These are phyloP conservation scores for Collybia nuda DNA, from an alignment of 768 basidiomycete species.

Conservation along the genomic window DNA sequence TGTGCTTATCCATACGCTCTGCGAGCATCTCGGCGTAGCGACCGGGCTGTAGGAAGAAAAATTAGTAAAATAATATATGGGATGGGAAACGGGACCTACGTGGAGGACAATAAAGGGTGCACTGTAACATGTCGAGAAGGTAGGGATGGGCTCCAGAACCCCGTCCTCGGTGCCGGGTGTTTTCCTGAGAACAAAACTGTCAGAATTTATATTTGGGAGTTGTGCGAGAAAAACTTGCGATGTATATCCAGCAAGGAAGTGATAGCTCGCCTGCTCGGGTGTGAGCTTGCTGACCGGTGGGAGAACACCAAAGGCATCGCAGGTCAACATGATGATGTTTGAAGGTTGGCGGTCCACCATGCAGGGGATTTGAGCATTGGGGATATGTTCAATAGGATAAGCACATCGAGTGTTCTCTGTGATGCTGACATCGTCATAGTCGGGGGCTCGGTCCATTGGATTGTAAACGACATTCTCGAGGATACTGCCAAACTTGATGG, in stretches of 20 bases:
- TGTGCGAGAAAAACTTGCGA: constrained; percentile 49
- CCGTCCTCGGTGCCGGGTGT: constrained; percentile 99
- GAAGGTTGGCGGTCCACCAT: constrained; percentile 82
- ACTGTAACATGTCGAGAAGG: constrained; percentile 98
- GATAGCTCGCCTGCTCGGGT: constrained; percentile 95
- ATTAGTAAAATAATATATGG: not conserved
- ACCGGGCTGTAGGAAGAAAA: constrained; percentile 54
- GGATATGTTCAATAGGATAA: constrained; percentile 97
- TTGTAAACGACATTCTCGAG: constrained; percentile 99
- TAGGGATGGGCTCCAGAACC: constrained; percentile 96
- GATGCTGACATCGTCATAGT: constrained; percentile 95
- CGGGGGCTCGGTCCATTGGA: constrained; percentile 75
- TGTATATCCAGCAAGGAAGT: constrained; percentile 96
- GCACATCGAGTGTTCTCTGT: constrained; percentile 99
- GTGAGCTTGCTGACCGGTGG: constrained; percentile 93
- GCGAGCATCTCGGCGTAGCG: constrained; percentile 98
- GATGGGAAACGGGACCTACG: constrained; percentile 37
- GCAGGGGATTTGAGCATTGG: constrained; percentile 94
- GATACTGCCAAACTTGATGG: constrained; percentile 93
- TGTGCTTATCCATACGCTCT: constrained; percentile 84
- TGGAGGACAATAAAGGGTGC: constrained; percentile 99
- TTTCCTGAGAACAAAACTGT: constrained; percentile 53
- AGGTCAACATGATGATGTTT: constrained; percentile 96
- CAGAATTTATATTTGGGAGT: not conserved
- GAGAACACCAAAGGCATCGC: constrained; percentile 97